Conservation (phyloP, 345 rosid species). For the Adansonia digitata region DNA sequence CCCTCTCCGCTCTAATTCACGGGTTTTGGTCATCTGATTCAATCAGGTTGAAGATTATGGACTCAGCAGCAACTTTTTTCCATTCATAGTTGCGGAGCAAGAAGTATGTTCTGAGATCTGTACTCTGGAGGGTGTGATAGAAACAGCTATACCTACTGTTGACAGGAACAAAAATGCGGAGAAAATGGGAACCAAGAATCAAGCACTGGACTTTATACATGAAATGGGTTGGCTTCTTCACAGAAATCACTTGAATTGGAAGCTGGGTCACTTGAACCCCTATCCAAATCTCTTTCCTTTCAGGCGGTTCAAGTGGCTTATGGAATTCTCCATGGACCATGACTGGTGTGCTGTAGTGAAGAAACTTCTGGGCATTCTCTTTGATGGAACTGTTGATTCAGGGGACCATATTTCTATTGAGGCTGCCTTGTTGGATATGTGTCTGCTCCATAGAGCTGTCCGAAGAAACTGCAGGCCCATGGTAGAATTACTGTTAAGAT, state of each 20-base stretch:
- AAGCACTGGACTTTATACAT: constrained; percentile 55
- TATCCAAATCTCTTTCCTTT: constrained; percentile 37
- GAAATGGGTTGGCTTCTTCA: constrained; percentile 85
- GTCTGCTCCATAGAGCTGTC: constrained; percentile 62
- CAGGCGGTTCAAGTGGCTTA: constrained; percentile 50
- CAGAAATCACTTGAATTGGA: constrained; percentile 34
- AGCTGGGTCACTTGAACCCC: constrained; percentile 38
- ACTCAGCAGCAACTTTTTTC: constrained; percentile 56
- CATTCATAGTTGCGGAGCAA: constrained; percentile 65
- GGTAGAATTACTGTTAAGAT: constrained; percentile 50
- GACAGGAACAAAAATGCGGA: constrained; percentile 16
- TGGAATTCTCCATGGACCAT: constrained; percentile 63
- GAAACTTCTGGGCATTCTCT: constrained; percentile 44
- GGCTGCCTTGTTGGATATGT: constrained; percentile 43
- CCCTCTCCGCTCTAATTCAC: background rate
- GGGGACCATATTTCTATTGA: constrained; percentile 38
- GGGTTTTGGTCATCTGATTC: constrained; percentile 11
- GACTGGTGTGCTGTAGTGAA: constrained; percentile 77
- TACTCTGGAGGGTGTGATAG: constrained; percentile 49
- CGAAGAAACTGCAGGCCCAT: constrained; percentile 46
- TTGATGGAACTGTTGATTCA: constrained; percentile 36
- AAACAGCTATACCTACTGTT: constrained; percentile 23
- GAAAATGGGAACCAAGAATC: constrained; percentile 40
- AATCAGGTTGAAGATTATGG: constrained; percentile 59
- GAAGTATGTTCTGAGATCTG: constrained; percentile 73